A percentile compares a stretch with the other conserved stretches of the same genome.
Evolutionary conservation across 495 filamentous ascomycete genomes (phyloP).

Genomic region (Saxispiralis lemnorum): DNA sequence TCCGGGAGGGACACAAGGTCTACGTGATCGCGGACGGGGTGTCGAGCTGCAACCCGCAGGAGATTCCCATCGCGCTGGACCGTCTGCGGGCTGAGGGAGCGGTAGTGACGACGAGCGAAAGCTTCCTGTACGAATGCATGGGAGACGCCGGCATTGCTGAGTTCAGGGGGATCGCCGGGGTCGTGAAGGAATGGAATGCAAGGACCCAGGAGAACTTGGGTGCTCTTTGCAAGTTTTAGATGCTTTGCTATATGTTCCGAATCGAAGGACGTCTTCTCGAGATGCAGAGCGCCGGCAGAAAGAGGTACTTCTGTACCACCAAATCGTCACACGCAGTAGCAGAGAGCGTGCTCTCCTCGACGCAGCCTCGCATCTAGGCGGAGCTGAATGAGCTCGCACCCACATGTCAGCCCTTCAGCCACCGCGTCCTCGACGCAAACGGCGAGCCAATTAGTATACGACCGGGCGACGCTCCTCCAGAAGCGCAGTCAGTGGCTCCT

Average conservation of each 20-base stretch:
- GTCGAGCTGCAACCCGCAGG: slow-evolving; percentile 64
- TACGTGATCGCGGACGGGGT: slow-evolving; percentile 88
- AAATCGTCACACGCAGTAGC: too few species aligned
- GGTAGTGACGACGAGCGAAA: slow-evolving; percentile 74
- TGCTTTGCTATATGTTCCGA: background rate
- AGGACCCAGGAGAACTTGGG: slow-evolving; percentile 16
- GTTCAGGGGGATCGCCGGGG: slow-evolving; percentile 48
- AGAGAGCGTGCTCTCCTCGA: background rate
- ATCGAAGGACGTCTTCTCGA: background rate
- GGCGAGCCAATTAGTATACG: too few species aligned
- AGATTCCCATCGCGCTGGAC: slow-evolving; percentile 61
- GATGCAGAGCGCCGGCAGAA: too few species aligned
- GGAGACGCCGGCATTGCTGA: slow-evolving; percentile 62
- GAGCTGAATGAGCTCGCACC: too few species aligned
- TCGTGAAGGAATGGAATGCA: slow-evolving; percentile 54
- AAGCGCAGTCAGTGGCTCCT: too few species aligned
- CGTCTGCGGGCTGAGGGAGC: slow-evolving; percentile 61
- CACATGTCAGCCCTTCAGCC: too few species aligned
- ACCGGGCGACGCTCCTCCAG: too few species aligned
- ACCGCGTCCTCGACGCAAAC: too few species aligned
- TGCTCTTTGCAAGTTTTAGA: slow-evolving; percentile 16
- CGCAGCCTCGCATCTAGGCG: background rate
- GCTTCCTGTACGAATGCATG: slow-evolving; percentile 81
- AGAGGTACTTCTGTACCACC: too few species aligned
- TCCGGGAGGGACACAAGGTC: slow-evolving; percentile 56